A percentile compares a stretch with the other conserved stretches of the same genome.
phyloP scores from a whole-genome alignment of 495 filamentous ascomycete species.

The Lentithecium fluviatile region DNA sequence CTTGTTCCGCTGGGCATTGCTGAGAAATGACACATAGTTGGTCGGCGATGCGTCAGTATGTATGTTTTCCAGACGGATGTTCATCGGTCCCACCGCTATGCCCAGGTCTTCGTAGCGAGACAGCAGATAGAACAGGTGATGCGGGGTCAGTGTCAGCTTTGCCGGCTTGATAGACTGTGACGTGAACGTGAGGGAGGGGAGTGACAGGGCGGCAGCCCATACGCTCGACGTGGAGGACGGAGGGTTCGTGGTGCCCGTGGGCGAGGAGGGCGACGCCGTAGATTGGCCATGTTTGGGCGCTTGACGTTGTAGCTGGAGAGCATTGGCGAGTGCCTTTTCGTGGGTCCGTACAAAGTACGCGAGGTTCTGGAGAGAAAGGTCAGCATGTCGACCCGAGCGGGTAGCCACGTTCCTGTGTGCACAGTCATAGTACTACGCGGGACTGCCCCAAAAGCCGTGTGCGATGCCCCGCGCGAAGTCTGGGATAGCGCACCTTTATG shows the following conservation, averaged over 20 bases:
- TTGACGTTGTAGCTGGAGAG: conserved; percentile 77
- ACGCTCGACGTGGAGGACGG: conserved; percentile 55
- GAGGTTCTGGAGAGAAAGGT: conserved; percentile 65
- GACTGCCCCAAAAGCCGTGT: too few relatives aligned
- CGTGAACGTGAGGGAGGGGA: conserved; percentile 78
- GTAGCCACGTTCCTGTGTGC: too few relatives aligned
- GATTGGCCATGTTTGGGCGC: conserved; percentile 59
- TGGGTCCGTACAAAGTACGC: conserved; percentile 94
- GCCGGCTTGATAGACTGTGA: conserved; percentile 82
- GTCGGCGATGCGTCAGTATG: conserved; percentile 81
- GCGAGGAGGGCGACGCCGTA: conserved; percentile 43
- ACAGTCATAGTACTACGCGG: too few relatives aligned
- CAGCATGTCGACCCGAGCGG: conserved; percentile 4
- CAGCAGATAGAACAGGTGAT: conserved; percentile 94
- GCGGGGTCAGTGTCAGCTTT: conserved; percentile 91
- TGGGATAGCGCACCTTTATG: conserved; percentile 37
- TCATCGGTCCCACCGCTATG: conserved; percentile 91
- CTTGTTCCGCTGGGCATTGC: conserved; percentile 71
- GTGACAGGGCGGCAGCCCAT: conserved; percentile 79
- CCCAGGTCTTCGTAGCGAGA: conserved; percentile 90
- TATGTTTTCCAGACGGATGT: conserved; percentile 89
- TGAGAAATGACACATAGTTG: conserved; percentile 94
- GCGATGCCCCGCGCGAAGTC: too few relatives aligned
- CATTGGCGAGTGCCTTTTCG: conserved; percentile 95
- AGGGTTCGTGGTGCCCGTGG: conserved; percentile 50